Base-by-base conservation (phyloP, 2,329 filamentous ascomycete genomes). In the Diaporthe amygdali region DNA sequence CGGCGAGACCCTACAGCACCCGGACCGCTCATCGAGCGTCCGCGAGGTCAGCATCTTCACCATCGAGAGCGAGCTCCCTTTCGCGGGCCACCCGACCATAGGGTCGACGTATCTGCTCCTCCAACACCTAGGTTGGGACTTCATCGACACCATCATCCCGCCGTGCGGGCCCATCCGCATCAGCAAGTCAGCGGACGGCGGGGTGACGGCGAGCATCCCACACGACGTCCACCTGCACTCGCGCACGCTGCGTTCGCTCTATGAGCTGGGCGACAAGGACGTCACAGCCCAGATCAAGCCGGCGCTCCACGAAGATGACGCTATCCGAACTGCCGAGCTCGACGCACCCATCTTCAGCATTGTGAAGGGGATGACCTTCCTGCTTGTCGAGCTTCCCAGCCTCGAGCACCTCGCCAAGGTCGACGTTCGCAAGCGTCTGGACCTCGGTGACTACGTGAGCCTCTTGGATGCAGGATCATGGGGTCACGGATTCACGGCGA, bases 281-380 rank as follows among this genome's bases (percentile, higher is more conserved):
- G 73, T 77, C 20, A 63, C 66, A 3, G 67, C 71, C 6, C 76
- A 81, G 47, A 75, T 78, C 46, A 63, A 76, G 20, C 76, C 77
- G 7, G 82, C 75, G 25, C 77, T 84, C 15, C 78, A 79, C 27
- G 22, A 72, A 10, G 77, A 80, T 34, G 52, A 73, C 0, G 72
- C 72, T 5, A 77, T 84, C 59, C 77, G 77, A 27, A 68, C 77
- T n/a, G 80, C 80, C 5, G 83, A 85, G 79, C 74, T 82, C 39
- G 72, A 75, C 14, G 84, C 86, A 10, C 86, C 87, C 17, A 76
- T 89, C 22, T 85, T 90, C 69, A 91, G 88, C 74, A 89, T 95
- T 55, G 92, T 94, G 44, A 89, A 89, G 54, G 93, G 93, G 59
- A 92, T 95, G 91, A 89, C 89, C 0, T 95, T 94, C 79, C 81